Evolutionary conservation across 2,329 filamentous ascomycete species (phyloP), one percentile per base, ranked within the genome.

Genomic region (Botrytis porri): DNA sequence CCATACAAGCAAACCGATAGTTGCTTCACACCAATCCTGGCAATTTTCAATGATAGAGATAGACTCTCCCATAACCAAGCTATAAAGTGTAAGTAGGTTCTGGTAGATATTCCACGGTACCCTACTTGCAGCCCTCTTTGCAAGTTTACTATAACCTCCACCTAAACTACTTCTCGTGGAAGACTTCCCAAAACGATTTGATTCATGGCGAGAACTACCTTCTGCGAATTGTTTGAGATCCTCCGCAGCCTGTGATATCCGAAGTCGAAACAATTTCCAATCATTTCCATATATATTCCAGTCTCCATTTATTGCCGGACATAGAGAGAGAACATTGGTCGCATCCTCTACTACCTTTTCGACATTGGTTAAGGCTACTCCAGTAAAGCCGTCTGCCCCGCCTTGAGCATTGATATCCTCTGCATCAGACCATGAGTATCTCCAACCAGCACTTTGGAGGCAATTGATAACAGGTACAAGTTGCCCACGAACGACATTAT

Each of bases 81-180:
- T 90, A 80, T 97, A 98, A 9, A 98, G 83, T 20, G 89, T 90
- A 76, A 92, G 89, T 70, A 98, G 84, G 77, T 92, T 94, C 80
- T 97, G 92, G 81, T 97, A 98, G 41, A 98, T 89, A 37, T 92
- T 89, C 93, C 93, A 97, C 0, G 95, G 95, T 48, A 98, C 91
- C 77, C 91, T 90, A 79, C 93, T 97, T 78, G 95, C 93, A 2
- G 94, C 94, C 82, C 92, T 93, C 66, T 87, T 85, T 70, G 84
- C 93, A 81, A 82, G 92, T 83, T 86, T 92, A 81, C 86, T 88
- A 70, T 92, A 90, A 9, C 90, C 90, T 78, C 90, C 82, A 77
- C 88, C 83, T 80, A 87, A 78, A 79, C 85, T 77, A 79, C 85
- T 80, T 79, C 84, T 77, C 79, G 84, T 76, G 79, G 86, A 78